Evolutionary conservation across 306 rosid genomes (phyloP), one percentile per base, ranked within the genome.

Genomic region (Fragaria nilgerrensis): DNA sequence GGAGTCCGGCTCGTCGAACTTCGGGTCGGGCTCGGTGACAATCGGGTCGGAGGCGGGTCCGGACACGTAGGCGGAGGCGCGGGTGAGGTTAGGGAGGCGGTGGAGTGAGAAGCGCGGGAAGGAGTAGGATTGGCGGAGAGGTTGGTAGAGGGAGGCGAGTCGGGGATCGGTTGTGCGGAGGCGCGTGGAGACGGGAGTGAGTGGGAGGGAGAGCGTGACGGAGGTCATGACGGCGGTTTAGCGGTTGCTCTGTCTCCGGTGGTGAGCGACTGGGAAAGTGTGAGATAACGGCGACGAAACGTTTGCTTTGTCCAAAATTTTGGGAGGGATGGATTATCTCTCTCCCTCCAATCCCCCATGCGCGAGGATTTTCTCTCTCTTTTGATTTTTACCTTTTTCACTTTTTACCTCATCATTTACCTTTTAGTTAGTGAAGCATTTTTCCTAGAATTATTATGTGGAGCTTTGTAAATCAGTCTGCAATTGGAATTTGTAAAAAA

Each of bases 11-110:
- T 45, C 89, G 16, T 75, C 79, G 0, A 87, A 0, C 5, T 86
- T 85, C 49, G 92, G 89, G 61, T 86, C 90, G 74, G 80, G 56
- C 16, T 92, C 97, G 69, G 20, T 17, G 70, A 83, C 69, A 29
- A 67, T 85, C 29, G 94, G 92, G 88, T 92, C 98, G 74, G 98
- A 85, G 0, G 90, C 92, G 20, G 94, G 98, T 15, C 93, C 96
- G 0, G 93, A 85, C 5, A 88, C 94, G 76, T 92, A 87, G 20
- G 96, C 98, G 80, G 74, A 84, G 37, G 89, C 37, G 77, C 47
- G 10, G 53, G 50, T 72, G 17, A 5, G 59, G 79, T 23, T 52
- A 14, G 55, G 67, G 59, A 62, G 61, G 9, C 75, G 39, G 62
- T 34, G 62, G 41, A n/a, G 78, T 4, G 80, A 61, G 78, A 70